Percentiles rank a stretch among this genome's conserved stretches.
Evolutionary conservation across 1,284 basidiomycete genomes (phyloP).

Genomic region (Tylopilus sp.): DNA sequence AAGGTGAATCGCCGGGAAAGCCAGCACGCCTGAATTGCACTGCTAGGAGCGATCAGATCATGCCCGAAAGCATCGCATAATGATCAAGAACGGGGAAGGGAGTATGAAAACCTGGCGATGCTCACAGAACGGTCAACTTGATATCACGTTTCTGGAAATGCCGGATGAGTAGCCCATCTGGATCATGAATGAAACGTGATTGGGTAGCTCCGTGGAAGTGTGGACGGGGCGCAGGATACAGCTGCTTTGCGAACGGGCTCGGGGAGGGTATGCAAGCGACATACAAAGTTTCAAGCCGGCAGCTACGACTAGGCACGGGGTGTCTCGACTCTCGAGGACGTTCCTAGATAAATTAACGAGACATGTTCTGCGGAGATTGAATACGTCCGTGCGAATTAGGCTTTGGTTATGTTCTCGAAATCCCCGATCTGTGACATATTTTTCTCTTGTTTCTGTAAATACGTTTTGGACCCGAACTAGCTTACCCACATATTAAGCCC

Average conservation of each 20-base stretch:
- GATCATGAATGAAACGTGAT: conserved; percentile 25
- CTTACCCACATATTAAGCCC: conserved; percentile 36
- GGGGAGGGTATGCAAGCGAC: conserved; percentile 7
- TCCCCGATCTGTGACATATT: conserved; percentile 41
- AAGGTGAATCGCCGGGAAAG: conserved; percentile 22
- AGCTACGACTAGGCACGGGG: conserved; percentile 22
- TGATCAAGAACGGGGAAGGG: conserved; percentile 26
- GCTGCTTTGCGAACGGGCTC: neutral
- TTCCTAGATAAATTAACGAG: conserved; percentile 34
- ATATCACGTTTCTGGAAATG: conserved; percentile 36
- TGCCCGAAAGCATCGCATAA: conserved; percentile 31
- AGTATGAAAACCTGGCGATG: conserved; percentile 30
- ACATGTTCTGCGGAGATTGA: conserved; percentile 36
- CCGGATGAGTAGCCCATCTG: conserved; percentile 18
- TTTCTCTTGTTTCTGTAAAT: conserved; percentile 41
- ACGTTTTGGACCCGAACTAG: conserved; percentile 37
- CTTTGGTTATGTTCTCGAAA: conserved; percentile 40
- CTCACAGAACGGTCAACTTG: conserved; percentile 32
- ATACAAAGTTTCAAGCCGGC: conserved; percentile 22
- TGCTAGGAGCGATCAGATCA: conserved; percentile 31
- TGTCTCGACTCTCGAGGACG: conserved; percentile 28
- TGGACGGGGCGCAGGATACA: neutral
- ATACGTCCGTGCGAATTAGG: conserved; percentile 32
- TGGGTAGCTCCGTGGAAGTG: conserved; percentile 26
- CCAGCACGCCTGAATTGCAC: conserved; percentile 18